These are phyloP conservation scores for Seiridium cupressi DNA, from an alignment of 2,329 filamentous ascomycete genomes.

Conservation along the genomic window DNA sequence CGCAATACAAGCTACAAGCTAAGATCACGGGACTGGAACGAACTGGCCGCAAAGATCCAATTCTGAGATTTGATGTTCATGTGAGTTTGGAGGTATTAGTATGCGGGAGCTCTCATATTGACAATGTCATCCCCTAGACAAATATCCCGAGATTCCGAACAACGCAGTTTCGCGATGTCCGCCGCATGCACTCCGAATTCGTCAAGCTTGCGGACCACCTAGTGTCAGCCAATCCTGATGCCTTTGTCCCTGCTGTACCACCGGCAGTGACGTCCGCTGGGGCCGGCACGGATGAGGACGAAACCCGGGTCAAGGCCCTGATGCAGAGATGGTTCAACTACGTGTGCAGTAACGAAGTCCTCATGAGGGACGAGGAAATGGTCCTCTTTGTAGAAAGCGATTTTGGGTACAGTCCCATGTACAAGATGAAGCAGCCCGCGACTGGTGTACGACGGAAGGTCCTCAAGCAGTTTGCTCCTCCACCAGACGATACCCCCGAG, in stretches of 20 bases:
- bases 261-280: slow-evolving; percentile 93
- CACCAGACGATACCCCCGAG: slow-evolving; percentile 95
- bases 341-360: slow-evolving; percentile 85
- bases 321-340: slow-evolving; percentile 96
- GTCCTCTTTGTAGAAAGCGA: slow-evolving; percentile 98
- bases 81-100: slow-evolving; percentile 55
- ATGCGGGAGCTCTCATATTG: too few relatives aligned
- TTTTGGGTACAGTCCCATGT: slow-evolving; percentile 94
- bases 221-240: slow-evolving; percentile 96
- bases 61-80: slow-evolving; percentile 93
- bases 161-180: slow-evolving; percentile 96
- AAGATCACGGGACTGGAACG: slow-evolving; percentile 94
- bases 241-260: slow-evolving; percentile 89
- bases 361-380: slow-evolving; percentile 96
- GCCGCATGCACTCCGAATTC: slow-evolving; percentile 93
- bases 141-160: slow-evolving; percentile 98
- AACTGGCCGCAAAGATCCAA: slow-evolving; percentile 92
- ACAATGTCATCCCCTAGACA: slow-evolving; percentile 58
- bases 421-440: slow-evolving; percentile 93
- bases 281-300: slow-evolving; percentile 94
- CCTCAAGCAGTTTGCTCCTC: slow-evolving; percentile 96
- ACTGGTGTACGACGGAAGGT: slow-evolving; percentile 94
- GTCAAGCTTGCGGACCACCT: slow-evolving; percentile 94
- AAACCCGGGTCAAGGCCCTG: slow-evolving; percentile 80
- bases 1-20: slow-evolving; percentile 82